These are phyloP conservation scores for Cytospora chrysosperma DNA, from an alignment of 2,329 filamentous ascomycete genomes.

Conservation along the genomic window DNA sequence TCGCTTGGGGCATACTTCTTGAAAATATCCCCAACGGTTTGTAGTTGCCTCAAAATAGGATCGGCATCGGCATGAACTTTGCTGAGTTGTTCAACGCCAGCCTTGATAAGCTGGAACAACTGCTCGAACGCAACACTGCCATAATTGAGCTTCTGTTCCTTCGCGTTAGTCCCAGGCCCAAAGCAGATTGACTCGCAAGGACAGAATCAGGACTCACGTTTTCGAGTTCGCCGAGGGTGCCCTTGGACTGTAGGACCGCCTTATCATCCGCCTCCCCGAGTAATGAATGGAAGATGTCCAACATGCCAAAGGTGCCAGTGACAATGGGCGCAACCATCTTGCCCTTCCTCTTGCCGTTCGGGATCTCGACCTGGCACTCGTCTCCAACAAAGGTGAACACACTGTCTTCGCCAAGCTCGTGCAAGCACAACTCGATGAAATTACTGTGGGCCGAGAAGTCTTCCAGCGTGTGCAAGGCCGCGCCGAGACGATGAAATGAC, in stretches of 20 bases:
- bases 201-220: conserved; percentile 3
- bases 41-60: conserved; percentile 29
- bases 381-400: conserved; percentile 53
- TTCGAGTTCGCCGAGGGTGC: conserved; percentile 31
- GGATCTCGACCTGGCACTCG: conserved; percentile 32
- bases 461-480: conserved; percentile 52
- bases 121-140: conserved; percentile 33
- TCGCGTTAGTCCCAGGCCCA: not conserved
- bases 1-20: conserved; percentile 26
- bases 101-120: conserved; percentile 32
- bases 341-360: conserved; percentile 31
- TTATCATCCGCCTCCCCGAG: conserved; percentile 35
- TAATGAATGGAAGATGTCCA: conserved; percentile 35
- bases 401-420: conserved; percentile 48
- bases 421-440: conserved; percentile 51
- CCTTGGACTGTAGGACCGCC: conserved; percentile 33
- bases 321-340: conserved; percentile 51
- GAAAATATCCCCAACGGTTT: conserved; percentile 31
- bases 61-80: conserved; percentile 28
- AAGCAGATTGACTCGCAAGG: too few species aligned
- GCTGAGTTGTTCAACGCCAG: conserved; percentile 28
- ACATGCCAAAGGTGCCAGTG: conserved; percentile 52
- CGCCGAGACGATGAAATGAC: conserved; percentile 40
- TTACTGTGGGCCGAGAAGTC: conserved; percentile 56
- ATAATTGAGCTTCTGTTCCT: conserved; percentile 28